Base-by-base conservation (phyloP, 805 yeast genomes). In the Candida mattraensis region DNA sequence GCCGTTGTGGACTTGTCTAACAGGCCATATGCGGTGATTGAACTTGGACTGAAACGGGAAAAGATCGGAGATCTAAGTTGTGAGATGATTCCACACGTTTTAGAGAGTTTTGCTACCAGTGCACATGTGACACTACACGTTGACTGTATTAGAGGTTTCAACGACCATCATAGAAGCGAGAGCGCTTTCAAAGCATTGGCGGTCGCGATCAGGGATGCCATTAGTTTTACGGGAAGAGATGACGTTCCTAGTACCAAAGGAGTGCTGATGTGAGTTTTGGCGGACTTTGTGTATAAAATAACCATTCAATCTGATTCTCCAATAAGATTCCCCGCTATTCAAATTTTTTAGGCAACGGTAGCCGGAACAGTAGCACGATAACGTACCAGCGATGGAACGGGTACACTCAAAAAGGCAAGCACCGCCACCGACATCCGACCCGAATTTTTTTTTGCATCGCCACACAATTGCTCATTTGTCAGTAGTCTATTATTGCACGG, bases 161-260 rank as follows among this genome's bases (percentile, higher is more conserved):
- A 93, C 61, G 99, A 93, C 62, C 99, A 93, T 62, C 99, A 93
- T 65, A 71, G 96, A 45, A 86, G 96, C 26, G 99, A 93, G 63
- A 76, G 87, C 58, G 98, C 99, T 0, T 93, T 93, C 67, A 93
- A 93, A 66, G 96, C 98, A 0, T 67, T 91, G 46, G 99, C 99
- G 0, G 70, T 93, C 14, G 99, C 99, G 4, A 70, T 93, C 32
- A 82, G 78, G 50, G 95, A 88, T 57, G 91, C 98, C 16, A 80
- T 76, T 31, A 72, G 91, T 8, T 71, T 75, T 48, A 87, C 87
- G 20, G 98, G 97, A 20, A 76, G 83, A 16, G 72, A 87, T 55
- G 99, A 93, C 44, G 86, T 93, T 29, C 99, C 99, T 14, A 83
- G 95, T 37, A 93, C 99, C 8, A 93, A 93, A 66, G 99, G 99